Base-by-base conservation (phyloP, 1,139 yeast genomes). In the Blastobotrys buckinghamii region DNA sequence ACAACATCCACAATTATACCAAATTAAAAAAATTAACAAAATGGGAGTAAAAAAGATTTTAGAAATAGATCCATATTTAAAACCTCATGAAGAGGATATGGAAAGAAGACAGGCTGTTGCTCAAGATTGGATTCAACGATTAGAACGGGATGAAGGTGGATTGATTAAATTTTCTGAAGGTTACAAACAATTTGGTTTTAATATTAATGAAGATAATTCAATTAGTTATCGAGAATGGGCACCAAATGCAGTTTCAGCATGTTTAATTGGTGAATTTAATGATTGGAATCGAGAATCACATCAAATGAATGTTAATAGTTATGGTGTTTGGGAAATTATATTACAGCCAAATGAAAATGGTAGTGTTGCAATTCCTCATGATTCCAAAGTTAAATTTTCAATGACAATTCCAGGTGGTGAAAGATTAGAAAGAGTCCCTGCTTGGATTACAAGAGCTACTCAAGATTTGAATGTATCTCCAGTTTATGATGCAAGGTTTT, bases 221-320 rank as follows among this genome's bases (percentile, higher is more conserved):
- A 78, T 90, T 44, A 65, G 70, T 2, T 83, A 85, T 59, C 73
- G 77, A 30, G 95, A 90, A 67, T 90, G 96, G 80, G 89, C 95
- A 2, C 98, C 97, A 7, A 82, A 87, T 61, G 97, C 96, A 1
- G 62, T 62, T 7, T 72, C 66, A 43, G 97, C 95, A 1, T 76
- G 80, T 44, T 66, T 92, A 33, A 82, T 87, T 50, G 98, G 98
- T 10, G 97, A 90, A 49, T 92, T 92, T 73, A 92, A 90, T 66
- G 62, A 74, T 53, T 92, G 98, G 98, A 71, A 82, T 57, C 71
- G 76, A 27, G 68, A 69, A 6, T 59, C 77, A n/a, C 81, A 84
- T 60, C 73, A 73, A 47, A 73, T 90, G 77, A 55, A 52, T 8
- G 62, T 62, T 47, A 81, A 76, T 51, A 75, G 77, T 36, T 88